Percentiles rank a stretch among this genome's conserved stretches.
These are phyloP conservation scores for Diversispora eburnea DNA, from an alignment of 192 early-diverging fungal species.

Conservation along the genomic window DNA sequence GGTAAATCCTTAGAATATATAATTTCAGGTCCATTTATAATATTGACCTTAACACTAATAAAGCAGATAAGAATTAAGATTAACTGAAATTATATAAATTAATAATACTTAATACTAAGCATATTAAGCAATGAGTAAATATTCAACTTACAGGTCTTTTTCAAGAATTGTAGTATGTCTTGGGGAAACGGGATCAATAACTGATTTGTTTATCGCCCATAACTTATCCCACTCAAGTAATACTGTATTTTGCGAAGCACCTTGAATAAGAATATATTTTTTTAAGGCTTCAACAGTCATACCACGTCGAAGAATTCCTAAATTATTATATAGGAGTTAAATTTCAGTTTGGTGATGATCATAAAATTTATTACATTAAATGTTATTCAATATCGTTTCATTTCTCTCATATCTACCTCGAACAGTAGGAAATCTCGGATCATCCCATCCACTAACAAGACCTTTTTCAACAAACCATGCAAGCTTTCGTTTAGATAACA, in stretches of 20 bases:
- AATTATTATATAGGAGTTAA: slow-evolving; percentile 53
- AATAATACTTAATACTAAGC: neutral
- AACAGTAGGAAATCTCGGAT: slow-evolving; percentile 88
- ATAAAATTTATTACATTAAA: neutral
- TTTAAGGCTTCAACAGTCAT: slow-evolving; percentile 97
- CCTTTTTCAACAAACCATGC: slow-evolving; percentile 92
- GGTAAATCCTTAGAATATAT: slow-evolving; percentile 63
- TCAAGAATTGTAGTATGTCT: slow-evolving; percentile 78
- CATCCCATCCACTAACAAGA: slow-evolving; percentile 82
- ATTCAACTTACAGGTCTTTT: slow-evolving; percentile 55
- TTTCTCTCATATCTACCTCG: slow-evolving; percentile 42
- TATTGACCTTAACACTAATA: slow-evolving; percentile 54
- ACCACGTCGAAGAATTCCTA: slow-evolving; percentile 88
- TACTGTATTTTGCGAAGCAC: slow-evolving; percentile 92
- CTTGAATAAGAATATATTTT: slow-evolving; percentile 96
- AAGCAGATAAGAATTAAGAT: neutral
- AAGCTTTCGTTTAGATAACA: slow-evolving; percentile 97
- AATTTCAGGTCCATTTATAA: slow-evolving; percentile 56
- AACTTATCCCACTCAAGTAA: slow-evolving; percentile 99
- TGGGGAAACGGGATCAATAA: slow-evolving; percentile 94
- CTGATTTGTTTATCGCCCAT: slow-evolving; percentile 94
- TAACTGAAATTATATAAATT: neutral
- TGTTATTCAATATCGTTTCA: too few relatives aligned
- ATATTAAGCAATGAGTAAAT: too few relatives aligned
- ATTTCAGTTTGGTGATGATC: neutral